phyloP scores from a whole-genome alignment of 2,329 filamentous ascomycete genomes.

The Calonectria montana region DNA sequence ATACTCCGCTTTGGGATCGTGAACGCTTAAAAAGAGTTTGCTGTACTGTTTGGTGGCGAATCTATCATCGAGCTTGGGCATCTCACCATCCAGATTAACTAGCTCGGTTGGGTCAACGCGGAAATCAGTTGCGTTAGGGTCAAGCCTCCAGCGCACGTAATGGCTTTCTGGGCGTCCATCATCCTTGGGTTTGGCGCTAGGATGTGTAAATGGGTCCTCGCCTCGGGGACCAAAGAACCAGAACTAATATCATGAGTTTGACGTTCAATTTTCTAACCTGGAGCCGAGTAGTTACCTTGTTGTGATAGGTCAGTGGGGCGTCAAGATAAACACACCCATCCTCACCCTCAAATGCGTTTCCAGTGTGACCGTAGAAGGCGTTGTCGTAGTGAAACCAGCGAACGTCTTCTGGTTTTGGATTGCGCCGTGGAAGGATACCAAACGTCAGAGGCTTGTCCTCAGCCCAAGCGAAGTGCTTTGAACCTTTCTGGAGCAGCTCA shows the following conservation, averaged over 20 bases:
- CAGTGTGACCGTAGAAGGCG: background rate
- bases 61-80: background rate
- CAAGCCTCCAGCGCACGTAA: background rate
- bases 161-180: background rate
- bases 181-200: background rate
- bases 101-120: background rate
- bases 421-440: background rate
- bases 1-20: background rate
- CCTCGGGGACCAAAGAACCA: conserved; percentile 1
- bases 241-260: background rate
- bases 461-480: background rate
- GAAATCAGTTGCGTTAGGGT: background rate
- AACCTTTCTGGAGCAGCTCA: background rate
- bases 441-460: background rate
- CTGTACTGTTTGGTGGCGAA: background rate
- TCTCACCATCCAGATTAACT: background rate
- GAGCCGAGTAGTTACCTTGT: background rate
- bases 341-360: conserved; percentile 3
- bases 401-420: conserved; percentile 1
- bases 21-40: background rate
- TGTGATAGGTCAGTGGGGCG: background rate
- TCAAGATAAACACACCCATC: conserved; percentile 7
- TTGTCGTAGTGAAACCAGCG: conserved; percentile 4
- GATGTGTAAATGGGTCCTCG: background rate
- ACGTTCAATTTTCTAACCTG: background rate